These are phyloP conservation scores for Aegilops tauschii DNA, from an alignment of 176 grass and related monocot species.

Conservation along the genomic window DNA sequence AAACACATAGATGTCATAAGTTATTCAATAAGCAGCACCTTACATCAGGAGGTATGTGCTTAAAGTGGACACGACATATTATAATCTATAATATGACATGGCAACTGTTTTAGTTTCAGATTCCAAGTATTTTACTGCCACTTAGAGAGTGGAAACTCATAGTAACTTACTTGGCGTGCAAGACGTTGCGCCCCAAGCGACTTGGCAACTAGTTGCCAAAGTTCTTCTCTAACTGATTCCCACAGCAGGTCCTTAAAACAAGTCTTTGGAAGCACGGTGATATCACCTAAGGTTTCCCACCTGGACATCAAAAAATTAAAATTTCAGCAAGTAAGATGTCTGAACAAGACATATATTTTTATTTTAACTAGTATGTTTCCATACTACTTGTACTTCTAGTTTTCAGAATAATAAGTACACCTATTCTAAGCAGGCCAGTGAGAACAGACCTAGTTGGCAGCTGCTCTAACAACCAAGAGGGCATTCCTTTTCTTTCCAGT, in stretches of 20 bases:
- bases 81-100: neutral
- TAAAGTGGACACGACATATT: neutral
- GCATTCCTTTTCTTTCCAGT: conserved; percentile 59
- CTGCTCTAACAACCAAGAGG: conserved; percentile 58
- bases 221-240: conserved; percentile 68
- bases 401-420: neutral
- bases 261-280: conserved; percentile 78
- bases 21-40: conserved; percentile 2
- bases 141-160: neutral
- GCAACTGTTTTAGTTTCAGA: neutral
- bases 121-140: neutral
- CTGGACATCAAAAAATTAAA: conserved; percentile 36
- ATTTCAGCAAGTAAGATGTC: conserved; percentile 13
- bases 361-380: neutral
- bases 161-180: conserved; percentile 81
- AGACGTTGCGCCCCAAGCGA: conserved; percentile 59
- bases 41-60: neutral
- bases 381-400: neutral
- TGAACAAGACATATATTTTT: neutral
- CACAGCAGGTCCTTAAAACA: conserved; percentile 83
- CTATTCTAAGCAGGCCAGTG: neutral
- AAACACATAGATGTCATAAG: neutral
- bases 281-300: conserved; percentile 89
- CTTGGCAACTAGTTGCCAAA: conserved; percentile 88
- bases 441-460: conserved; percentile 78